These are phyloP conservation scores for Nemania sp. DNA, from an alignment of 2,329 filamentous ascomycete species.

Conservation along the genomic window DNA sequence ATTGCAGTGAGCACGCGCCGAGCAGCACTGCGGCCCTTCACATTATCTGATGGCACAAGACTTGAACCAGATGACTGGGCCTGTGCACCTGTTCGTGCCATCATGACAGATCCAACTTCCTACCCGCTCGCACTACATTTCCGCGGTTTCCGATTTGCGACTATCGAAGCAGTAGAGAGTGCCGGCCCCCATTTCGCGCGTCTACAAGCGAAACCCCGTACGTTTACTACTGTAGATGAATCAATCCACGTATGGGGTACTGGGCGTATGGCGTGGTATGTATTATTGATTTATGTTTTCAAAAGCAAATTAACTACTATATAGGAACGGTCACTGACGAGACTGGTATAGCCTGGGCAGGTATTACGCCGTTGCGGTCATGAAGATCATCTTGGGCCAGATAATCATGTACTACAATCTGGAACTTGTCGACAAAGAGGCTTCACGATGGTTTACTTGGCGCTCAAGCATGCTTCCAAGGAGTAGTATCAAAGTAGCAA, in stretches of 20 bases:
- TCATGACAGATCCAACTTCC: slow-evolving; percentile 9
- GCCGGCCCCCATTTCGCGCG: not conserved
- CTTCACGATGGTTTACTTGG: slow-evolving; percentile 28
- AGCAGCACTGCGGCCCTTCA: slow-evolving; percentile 22
- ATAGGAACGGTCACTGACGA: not conserved
- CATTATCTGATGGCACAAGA: slow-evolving; percentile 31
- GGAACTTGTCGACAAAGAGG: slow-evolving; percentile 20
- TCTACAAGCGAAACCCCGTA: slow-evolving; percentile 29
- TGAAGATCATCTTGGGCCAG: slow-evolving; percentile 37
- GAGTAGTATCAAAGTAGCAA: not conserved
- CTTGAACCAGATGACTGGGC: slow-evolving; percentile 32
- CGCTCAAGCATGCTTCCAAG: slow-evolving; percentile 38
- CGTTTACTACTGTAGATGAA: slow-evolving; percentile 16
- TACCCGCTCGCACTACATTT: slow-evolving; percentile 23
- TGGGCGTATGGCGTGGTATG: slow-evolving; percentile 32
- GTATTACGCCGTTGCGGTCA: slow-evolving; percentile 34
- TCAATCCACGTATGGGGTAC: slow-evolving; percentile 36
- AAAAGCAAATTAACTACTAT: not conserved
- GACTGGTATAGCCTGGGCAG: slow-evolving; percentile 20
- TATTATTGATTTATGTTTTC: no score
- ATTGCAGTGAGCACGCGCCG: slow-evolving; percentile 34
- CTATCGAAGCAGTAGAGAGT: not conserved
- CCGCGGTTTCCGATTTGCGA: slow-evolving; percentile 33
- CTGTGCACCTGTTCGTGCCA: slow-evolving; percentile 27
- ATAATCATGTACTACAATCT: slow-evolving; percentile 37